Conservation (phyloP, 23 red algal species). For the Gracilaria gracilis region DNA sequence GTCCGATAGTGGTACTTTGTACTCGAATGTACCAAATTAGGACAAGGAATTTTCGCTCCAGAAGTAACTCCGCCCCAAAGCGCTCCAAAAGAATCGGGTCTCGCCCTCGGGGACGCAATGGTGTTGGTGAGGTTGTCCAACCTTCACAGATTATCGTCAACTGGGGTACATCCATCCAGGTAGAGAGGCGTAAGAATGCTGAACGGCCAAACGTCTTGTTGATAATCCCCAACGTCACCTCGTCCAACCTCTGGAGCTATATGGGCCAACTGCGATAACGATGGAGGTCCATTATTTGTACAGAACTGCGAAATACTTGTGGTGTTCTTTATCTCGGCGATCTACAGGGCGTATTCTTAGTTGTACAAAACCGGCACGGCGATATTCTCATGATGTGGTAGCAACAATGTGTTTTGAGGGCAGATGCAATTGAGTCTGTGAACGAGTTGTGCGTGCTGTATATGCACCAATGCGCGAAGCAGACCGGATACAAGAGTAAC, state of each 20-base stretch:
- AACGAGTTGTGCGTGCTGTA: constrained; percentile 33
- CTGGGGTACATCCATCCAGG: constrained; percentile 56
- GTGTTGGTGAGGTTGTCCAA: background rate
- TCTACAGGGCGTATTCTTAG: constrained; percentile 28
- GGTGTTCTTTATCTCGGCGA: constrained; percentile 4
- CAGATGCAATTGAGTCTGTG: constrained; percentile 58
- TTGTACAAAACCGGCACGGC: constrained; percentile 10
- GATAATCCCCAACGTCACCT: constrained; percentile 25
- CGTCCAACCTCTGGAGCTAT: constrained; percentile 42
- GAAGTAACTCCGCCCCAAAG: constrained; percentile 57
- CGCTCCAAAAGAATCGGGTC: constrained; percentile 42
- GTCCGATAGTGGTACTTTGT: constrained; percentile 16
- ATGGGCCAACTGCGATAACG: constrained; percentile 24
- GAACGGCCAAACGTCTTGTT: constrained; percentile 60
- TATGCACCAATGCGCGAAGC: constrained; percentile 24
- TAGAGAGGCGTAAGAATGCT: constrained; percentile 63
- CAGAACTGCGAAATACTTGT: constrained; percentile 2
- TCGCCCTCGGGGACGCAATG: constrained; percentile 51
- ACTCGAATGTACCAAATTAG: constrained; percentile 62
- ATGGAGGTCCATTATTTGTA: background rate
- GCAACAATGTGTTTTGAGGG: constrained; percentile 36
- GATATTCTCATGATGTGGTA: background rate
- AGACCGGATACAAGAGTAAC: constrained; percentile 29
- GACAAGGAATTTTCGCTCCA: constrained; percentile 64
- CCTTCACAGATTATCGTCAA: constrained; percentile 29